A percentile compares a stretch with the other conserved stretches of the same genome.
phyloP scores from a whole-genome alignment of 2,329 filamentous ascomycete species.

The Davidsoniella neocaledoniae region DNA sequence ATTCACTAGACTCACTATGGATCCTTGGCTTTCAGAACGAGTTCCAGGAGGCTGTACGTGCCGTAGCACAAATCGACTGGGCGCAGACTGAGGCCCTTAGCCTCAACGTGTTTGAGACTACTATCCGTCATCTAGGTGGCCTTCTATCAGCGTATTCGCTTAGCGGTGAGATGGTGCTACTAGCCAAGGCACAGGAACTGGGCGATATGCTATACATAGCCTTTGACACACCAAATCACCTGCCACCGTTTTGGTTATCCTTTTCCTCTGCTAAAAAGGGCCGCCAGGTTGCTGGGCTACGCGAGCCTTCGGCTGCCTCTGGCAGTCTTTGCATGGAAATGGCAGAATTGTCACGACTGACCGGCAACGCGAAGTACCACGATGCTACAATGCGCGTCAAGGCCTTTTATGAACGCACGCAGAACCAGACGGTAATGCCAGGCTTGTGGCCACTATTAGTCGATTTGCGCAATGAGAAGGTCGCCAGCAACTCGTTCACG shows the following conservation, averaged over 20 bases:
- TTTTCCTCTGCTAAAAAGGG: conserved; percentile 27
- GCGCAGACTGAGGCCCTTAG: conserved; percentile 26
- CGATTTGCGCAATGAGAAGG: conserved; percentile 24
- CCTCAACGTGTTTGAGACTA: conserved; percentile 38
- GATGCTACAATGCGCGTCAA: conserved; percentile 62
- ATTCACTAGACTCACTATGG: conserved; percentile 43
- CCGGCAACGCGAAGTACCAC: conserved; percentile 36
- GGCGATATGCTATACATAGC: conserved; percentile 37
- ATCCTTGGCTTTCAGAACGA: conserved; percentile 44
- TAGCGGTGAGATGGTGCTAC: conserved; percentile 26
- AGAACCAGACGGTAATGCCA: conserved; percentile 52
- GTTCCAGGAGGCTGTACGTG: conserved; percentile 35
- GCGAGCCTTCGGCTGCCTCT: conserved; percentile 29
- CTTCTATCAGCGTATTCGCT: conserved; percentile 35
- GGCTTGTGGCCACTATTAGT: conserved; percentile 59
- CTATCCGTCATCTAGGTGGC: conserved; percentile 36
- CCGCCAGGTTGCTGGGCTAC: conserved; percentile 31
- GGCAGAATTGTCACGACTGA: conserved; percentile 56
- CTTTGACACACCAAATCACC: conserved; percentile 37
- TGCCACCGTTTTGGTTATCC: conserved; percentile 29
- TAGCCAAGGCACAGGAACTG: conserved; percentile 33
- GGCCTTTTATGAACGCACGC: conserved; percentile 48
- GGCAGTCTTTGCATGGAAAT: conserved; percentile 64
- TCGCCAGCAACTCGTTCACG: conserved; percentile 27
- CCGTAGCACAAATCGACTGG: conserved; percentile 33